Evolutionary conservation across 805 yeast genomes (phyloP).

Genomic region (Torulaspora maleeae): DNA sequence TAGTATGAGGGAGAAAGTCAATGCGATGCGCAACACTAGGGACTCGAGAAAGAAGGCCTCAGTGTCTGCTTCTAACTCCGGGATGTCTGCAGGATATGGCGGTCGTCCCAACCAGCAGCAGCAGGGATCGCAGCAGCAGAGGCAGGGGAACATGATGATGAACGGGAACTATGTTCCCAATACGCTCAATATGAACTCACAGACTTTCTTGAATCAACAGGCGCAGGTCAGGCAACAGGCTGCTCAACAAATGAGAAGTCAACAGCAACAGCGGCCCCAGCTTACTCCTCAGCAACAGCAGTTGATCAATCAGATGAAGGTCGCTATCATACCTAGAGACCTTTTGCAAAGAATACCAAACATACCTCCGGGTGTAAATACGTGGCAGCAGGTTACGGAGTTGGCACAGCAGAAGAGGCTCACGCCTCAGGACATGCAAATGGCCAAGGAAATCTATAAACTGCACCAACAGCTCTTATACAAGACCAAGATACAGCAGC

Average conservation of each 20-base stretch:
- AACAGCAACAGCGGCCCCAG: slow-evolving; percentile 25
- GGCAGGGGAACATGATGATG: slow-evolving; percentile 26
- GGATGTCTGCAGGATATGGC: slow-evolving; percentile 30
- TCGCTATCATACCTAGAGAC: slow-evolving; percentile 67
- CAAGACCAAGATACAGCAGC: slow-evolving; percentile 45
- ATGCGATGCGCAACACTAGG: slow-evolving; percentile 38
- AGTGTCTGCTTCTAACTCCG: slow-evolving; percentile 21
- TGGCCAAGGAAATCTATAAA: slow-evolving; percentile 62
- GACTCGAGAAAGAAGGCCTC: slow-evolving; percentile 26
- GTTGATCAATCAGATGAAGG: slow-evolving; percentile 48
- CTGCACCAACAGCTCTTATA: slow-evolving; percentile 57
- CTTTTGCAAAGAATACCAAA: slow-evolving; percentile 64
- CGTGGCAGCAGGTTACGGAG: slow-evolving; percentile 77
- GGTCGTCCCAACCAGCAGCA: slow-evolving; percentile 20
- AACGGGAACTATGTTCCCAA: slow-evolving; percentile 18
- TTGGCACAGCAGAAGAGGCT: slow-evolving; percentile 54
- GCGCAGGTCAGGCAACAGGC: slow-evolving; percentile 51
- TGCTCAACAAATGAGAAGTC: slow-evolving; percentile 41
- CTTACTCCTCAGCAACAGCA: slow-evolving; percentile 37
- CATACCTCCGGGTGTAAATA: slow-evolving; percentile 69
- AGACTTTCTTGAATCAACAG: slow-evolving; percentile 43
- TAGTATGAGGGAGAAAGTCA: slow-evolving; percentile 43
- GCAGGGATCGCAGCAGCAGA: slow-evolving; percentile 22
- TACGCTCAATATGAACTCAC: slow-evolving; percentile 33
- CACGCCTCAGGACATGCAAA: slow-evolving; percentile 52